phyloP scores from a whole-genome alignment of 768 basidiomycete species.

The Mrakia gelida region DNA sequence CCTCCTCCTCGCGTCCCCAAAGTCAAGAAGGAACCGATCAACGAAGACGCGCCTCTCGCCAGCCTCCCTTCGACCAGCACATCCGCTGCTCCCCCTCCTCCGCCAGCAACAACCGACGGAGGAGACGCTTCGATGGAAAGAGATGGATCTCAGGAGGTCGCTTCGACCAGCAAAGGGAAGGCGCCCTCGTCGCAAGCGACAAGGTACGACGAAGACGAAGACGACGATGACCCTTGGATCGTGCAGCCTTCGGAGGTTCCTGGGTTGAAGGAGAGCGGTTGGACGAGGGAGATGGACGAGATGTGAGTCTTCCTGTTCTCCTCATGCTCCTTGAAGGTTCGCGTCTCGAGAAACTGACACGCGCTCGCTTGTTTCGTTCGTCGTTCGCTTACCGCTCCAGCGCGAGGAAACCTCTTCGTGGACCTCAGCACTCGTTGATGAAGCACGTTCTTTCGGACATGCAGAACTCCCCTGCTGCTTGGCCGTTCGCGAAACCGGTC shows the following conservation, averaged over 20 bases:
- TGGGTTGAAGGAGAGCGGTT: slow-evolving; percentile 86
- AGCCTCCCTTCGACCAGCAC: background rate
- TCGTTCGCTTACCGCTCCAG: slow-evolving; percentile 36
- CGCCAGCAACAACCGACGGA: background rate
- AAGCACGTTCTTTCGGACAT: slow-evolving; percentile 73
- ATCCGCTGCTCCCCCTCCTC: background rate
- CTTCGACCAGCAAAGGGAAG: background rate
- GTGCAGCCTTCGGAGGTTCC: slow-evolving; percentile 67
- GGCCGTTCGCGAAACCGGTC: slow-evolving; percentile 85
- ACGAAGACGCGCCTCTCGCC: background rate
- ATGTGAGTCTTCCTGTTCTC: slow-evolving; percentile 51
- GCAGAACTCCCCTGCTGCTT: slow-evolving; percentile 69
- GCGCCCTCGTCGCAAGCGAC: background rate
- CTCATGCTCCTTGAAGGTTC: background rate
- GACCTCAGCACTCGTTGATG: slow-evolving; percentile 62
- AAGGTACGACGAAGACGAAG: slow-evolving; percentile 16
- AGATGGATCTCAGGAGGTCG: background rate
- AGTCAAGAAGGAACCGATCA: slow-evolving; percentile 7
- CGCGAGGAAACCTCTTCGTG: slow-evolving; percentile 48
- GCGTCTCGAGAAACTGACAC: background rate
- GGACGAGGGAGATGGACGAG: slow-evolving; percentile 77
- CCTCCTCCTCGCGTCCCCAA: background rate
- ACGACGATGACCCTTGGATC: slow-evolving; percentile 47
- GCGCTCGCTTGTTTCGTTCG: too few relatives aligned
- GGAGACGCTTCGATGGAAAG: background rate